A percentile compares a stretch with the other conserved stretches of the same genome.
Conservation (phyloP, 805 yeast species). For the Barnettozyma sucrosica region DNA sequence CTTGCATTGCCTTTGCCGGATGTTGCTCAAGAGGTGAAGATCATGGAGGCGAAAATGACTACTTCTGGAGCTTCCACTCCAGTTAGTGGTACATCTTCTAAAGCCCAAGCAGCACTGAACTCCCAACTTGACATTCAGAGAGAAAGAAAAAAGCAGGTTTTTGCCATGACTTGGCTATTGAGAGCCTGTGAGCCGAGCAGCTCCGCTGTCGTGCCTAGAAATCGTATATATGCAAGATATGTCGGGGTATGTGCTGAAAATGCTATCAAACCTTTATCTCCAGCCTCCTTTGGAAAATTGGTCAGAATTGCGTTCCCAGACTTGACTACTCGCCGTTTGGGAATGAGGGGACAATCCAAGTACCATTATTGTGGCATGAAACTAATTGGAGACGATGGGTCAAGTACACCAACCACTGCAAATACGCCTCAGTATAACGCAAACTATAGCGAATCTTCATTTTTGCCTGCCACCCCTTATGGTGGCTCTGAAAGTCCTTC, state of each 20-base stretch:
- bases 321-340: constrained; percentile 66
- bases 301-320: constrained; percentile 58
- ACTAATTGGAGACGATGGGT: constrained; percentile 31
- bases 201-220: constrained; percentile 56
- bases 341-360: constrained; percentile 72
- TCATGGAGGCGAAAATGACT: constrained; percentile 30
- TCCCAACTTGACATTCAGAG: constrained; percentile 28
- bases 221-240: constrained; percentile 62
- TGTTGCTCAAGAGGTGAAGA: constrained; percentile 39
- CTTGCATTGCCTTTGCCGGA: constrained; percentile 33
- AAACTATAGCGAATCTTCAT: constrained; percentile 19
- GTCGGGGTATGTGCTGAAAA: constrained; percentile 50
- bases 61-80: constrained; percentile 10
- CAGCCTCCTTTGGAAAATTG: constrained; percentile 73
- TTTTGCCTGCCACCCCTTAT: constrained; percentile 26
- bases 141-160: constrained; percentile 66
- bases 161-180: constrained; percentile 78
- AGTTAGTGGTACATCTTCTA: neutral
- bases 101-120: constrained; percentile 20
- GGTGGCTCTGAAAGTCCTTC: constrained; percentile 25
- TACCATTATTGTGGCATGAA: constrained; percentile 79
- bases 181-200: constrained; percentile 49
- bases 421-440: constrained; percentile 24
- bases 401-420: constrained; percentile 22
- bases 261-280: constrained; percentile 54